These are phyloP conservation scores for Magnaporthiopsis rhizophila DNA, from an alignment of 2,329 filamentous ascomycete species.

Conservation along the genomic window DNA sequence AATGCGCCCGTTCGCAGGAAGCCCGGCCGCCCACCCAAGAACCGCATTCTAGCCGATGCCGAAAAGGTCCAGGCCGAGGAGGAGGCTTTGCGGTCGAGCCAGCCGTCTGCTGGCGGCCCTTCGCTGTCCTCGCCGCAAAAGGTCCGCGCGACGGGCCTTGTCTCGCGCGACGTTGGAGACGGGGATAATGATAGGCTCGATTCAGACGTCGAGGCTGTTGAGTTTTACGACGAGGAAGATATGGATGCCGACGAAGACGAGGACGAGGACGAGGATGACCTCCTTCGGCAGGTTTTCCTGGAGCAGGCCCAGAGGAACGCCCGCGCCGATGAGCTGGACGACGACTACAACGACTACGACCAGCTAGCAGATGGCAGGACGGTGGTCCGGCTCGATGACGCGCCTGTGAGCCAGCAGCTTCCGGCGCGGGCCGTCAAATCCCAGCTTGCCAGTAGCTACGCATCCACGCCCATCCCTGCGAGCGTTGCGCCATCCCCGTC, in stretches of 20 bases:
- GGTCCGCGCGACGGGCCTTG: too few species aligned
- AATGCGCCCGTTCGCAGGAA: not conserved
- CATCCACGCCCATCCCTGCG: too few species aligned
- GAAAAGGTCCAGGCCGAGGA: slow-evolving; percentile 13
- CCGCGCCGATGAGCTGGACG: not conserved
- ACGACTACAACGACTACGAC: slow-evolving; percentile 1
- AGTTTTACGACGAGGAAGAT: too few species aligned
- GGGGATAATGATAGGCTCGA: slow-evolving; percentile 21
- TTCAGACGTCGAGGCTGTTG: too few species aligned
- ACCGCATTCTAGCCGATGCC: slow-evolving; percentile 8
- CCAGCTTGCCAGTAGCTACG: too few species aligned
- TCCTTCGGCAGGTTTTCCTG: slow-evolving; percentile 1
- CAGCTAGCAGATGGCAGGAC: too few species aligned
- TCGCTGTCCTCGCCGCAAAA: slow-evolving; percentile 33
- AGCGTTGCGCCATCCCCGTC: too few species aligned
- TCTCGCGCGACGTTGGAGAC: slow-evolving; percentile 13
- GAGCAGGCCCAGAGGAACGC: slow-evolving; percentile 4
- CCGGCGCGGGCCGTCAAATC: too few species aligned
- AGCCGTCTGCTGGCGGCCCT: slow-evolving; percentile 22
- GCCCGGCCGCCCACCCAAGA: not conserved
- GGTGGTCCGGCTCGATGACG: too few species aligned
- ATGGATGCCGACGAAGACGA: not conserved
- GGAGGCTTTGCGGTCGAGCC: slow-evolving; percentile 20
- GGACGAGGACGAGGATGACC: slow-evolving; percentile 8
- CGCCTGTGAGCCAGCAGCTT: too few species aligned